Conservation (phyloP, 768 basidiomycete species). For the Coprinellus aureogranulatus region DNA sequence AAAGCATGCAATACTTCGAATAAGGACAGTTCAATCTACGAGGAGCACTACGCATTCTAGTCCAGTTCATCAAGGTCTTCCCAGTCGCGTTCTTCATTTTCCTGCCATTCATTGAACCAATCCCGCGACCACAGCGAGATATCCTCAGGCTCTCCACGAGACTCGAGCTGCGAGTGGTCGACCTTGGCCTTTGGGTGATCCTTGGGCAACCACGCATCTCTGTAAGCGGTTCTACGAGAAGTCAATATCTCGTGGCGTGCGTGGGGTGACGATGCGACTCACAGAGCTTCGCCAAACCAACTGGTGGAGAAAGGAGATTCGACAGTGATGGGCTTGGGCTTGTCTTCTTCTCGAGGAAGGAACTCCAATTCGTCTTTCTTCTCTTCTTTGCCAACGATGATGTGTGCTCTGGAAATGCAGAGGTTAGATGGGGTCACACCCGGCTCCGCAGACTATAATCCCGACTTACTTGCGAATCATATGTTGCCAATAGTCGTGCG, state of each 20-base stretch:
- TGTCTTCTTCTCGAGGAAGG: background rate
- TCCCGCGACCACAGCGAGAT: background rate
- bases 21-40: background rate
- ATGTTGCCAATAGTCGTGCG: background rate
- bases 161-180: background rate
- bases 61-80: slow-evolving; percentile 1
- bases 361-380: slow-evolving; percentile 3
- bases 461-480: slow-evolving; percentile 5
- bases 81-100: background rate
- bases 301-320: background rate
- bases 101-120: background rate
- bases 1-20: background rate
- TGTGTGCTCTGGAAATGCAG: background rate
- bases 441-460: background rate
- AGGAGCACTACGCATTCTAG: background rate
- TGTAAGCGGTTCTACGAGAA: background rate
- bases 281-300: slow-evolving; percentile 1
- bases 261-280: background rate
- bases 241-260: background rate
- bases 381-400: background rate
- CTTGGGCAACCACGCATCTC: background rate
- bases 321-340: background rate
- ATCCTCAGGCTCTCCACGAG: background rate
- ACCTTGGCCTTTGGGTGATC: background rate
- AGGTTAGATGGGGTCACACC: background rate